phyloP scores from a whole-genome alignment of 192 early-diverging fungal species.

The Pilaira anomala region DNA sequence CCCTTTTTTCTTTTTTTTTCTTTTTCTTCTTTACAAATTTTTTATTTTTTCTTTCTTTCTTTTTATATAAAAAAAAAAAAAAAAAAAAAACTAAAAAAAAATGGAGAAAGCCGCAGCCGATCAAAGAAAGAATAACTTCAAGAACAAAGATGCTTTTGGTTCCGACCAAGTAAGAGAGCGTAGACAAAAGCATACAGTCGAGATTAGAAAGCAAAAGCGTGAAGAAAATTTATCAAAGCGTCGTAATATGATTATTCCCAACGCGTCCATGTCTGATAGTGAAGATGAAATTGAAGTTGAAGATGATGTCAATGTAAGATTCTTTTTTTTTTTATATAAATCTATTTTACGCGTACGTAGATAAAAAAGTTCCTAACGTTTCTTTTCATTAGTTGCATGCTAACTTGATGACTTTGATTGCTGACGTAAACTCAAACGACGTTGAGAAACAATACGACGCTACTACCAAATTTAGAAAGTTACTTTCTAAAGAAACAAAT shows the following conservation, averaged over 20 bases:
- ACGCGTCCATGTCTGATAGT: conserved; percentile 33
- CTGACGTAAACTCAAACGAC: conserved; percentile 36
- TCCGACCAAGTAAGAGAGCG: conserved; percentile 44
- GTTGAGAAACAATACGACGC: conserved; percentile 44
- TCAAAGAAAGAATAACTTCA: conserved; percentile 47
- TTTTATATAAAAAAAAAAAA: not conserved
- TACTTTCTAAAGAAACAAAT: conserved; percentile 47
- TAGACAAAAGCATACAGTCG: conserved; percentile 44
- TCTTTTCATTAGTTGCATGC: not conserved
- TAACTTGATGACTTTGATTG: conserved; percentile 13
- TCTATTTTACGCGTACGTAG: not conserved
- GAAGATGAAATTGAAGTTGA: conserved; percentile 37
- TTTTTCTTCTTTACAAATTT: not conserved
- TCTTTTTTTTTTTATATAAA: not conserved
- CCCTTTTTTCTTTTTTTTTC: not conserved
- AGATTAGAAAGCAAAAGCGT: conserved; percentile 47
- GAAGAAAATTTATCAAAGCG: conserved; percentile 48
- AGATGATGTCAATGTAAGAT: conserved; percentile 14
- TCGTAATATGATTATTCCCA: conserved; percentile 36
- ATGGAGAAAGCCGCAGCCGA: conserved; percentile 8
- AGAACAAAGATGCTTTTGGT: conserved; percentile 60
- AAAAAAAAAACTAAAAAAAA: too few relatives aligned
- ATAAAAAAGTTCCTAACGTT: not conserved
- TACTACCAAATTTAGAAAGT: conserved; percentile 44
- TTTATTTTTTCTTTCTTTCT: not conserved